Conservation (phyloP, 2,329 filamentous ascomycete species). For the Aspergillus hiratsukae region DNA sequence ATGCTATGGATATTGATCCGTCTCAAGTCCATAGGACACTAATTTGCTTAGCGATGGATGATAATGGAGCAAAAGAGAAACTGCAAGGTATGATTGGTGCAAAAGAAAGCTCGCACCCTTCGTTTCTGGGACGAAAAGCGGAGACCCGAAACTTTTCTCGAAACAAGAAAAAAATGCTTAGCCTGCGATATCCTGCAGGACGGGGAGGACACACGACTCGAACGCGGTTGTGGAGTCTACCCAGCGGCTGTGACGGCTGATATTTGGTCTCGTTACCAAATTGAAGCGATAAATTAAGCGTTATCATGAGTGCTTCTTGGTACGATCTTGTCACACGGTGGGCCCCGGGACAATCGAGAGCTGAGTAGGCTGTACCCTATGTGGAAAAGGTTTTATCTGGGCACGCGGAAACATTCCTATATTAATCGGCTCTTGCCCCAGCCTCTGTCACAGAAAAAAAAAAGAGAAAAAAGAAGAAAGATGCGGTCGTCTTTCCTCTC, state of each 20-base stretch:
- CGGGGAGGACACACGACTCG: conserved; percentile 8
- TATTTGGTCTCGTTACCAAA: neutral
- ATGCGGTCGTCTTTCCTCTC: conserved; percentile 17
- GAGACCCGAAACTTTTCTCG: conserved; percentile 3
- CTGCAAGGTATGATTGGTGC: neutral
- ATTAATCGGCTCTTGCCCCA: conserved; percentile 8
- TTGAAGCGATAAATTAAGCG: neutral
- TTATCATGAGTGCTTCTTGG: neutral
- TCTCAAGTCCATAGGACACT: neutral
- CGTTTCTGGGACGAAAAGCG: neutral
- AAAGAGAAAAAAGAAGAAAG: conserved; percentile 15
- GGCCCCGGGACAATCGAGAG: conserved; percentile 1
- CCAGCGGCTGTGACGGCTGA: neutral
- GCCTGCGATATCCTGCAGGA: neutral
- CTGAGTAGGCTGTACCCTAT: neutral
- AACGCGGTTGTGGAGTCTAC: conserved; percentile 1
- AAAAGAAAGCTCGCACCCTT: neutral
- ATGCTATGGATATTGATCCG: neutral
- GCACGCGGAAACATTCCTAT: conserved; percentile 4
- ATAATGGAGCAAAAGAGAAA: neutral
- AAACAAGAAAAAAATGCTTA: conserved; percentile 7
- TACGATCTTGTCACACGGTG: conserved; percentile 7
- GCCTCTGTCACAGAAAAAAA: conserved; percentile 8
- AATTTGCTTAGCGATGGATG: neutral
- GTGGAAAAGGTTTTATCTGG: conserved; percentile 8